Base-by-base conservation (phyloP, 768 basidiomycete genomes). In the Boletus speciosus region DNA sequence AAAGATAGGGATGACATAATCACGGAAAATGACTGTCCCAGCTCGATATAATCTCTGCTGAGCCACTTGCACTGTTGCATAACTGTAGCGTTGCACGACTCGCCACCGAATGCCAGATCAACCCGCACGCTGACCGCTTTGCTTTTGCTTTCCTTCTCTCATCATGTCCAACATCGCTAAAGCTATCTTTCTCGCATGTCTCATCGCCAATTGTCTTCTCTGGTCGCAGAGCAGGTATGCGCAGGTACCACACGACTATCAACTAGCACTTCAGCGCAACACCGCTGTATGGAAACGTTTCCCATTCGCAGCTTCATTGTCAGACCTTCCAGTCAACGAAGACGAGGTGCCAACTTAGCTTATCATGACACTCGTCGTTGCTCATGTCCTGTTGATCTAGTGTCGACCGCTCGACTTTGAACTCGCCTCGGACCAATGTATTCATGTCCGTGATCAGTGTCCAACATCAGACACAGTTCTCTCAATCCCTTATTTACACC, bases 371-470 rank as follows among this genome's bases (percentile, higher is more conserved):
- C 4, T 21, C n/a, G 9, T 25, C 16, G 11, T 25, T 11, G 23
- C 47, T 56, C 39, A 63, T 38, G 15, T 31, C 38, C 56, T 2
- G 36, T 14, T 15, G 4, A 11, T 9, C 34, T 12, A 91, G 88
- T 93, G 91, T 69, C 77, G 69, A 47, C 91, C 90, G 3, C 74
- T 85, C 44, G 71, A 78, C 16, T 70, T 83, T 34, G 80, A 82
- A 2, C 47, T 72, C 3, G 29, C 44, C 2, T 64, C 69, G 11
- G 69, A 78, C 12, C 90, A 93, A 71, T 93, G 91, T 64, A 50
- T 67, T 16, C 82, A 89, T 71, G 87, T 86, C 49, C 66, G 69
- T 19, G 71, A 79, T 2, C 56, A 67, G n/a, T 93, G 91, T 68
- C 74, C 80, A 2, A 57, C 69, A 10, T 74, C 85, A 14, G 71